phyloP scores from a whole-genome alignment of 371 early-diverging fungal genomes.

The Mortierella sp. region DNA sequence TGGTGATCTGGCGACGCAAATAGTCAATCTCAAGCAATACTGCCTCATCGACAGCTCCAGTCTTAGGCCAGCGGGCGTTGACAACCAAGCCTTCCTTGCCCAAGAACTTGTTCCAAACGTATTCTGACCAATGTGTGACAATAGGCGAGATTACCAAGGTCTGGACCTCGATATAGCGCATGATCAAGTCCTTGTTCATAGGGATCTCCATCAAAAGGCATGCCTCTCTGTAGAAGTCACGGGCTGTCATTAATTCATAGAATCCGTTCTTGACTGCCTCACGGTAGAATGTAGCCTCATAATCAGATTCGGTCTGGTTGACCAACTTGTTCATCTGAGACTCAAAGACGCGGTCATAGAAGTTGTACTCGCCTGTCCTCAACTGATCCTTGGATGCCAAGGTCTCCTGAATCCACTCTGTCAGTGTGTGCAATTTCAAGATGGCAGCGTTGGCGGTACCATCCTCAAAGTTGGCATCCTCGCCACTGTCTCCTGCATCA shows the following conservation, averaged over 20 bases:
- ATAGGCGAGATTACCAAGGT: constrained; percentile 89
- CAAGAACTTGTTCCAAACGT: constrained; percentile 86
- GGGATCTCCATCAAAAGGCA: constrained; percentile 74
- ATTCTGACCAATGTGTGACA: constrained; percentile 94
- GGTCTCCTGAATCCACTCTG: constrained; percentile 91
- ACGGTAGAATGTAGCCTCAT: constrained; percentile 89
- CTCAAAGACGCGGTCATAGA: constrained; percentile 90
- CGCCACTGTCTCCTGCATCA: constrained; percentile 95
- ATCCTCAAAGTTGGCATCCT: constrained; percentile 99
- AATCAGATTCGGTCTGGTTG: constrained; percentile 79
- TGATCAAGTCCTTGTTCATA: constrained; percentile 89
- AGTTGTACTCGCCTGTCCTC: constrained; percentile 65
- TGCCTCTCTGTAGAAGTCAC: constrained; percentile 93
- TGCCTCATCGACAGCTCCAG: constrained; percentile 69
- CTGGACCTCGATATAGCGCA: constrained; percentile 87
- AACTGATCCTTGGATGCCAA: constrained; percentile 42
- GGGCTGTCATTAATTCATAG: constrained; percentile 92
- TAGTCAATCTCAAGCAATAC: constrained; percentile 86
- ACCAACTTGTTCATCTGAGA: constrained; percentile 88
- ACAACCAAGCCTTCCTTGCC: constrained; percentile 81
- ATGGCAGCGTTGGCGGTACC: constrained; percentile 97
- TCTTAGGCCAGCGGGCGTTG: constrained; percentile 80
- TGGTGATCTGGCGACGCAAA: constrained; percentile 79
- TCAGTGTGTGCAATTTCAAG: constrained; percentile 91
- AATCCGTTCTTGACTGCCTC: constrained; percentile 97